These are phyloP conservation scores for Calophaca sinica DNA, from an alignment of 306 rosid species.

Conservation along the genomic window DNA sequence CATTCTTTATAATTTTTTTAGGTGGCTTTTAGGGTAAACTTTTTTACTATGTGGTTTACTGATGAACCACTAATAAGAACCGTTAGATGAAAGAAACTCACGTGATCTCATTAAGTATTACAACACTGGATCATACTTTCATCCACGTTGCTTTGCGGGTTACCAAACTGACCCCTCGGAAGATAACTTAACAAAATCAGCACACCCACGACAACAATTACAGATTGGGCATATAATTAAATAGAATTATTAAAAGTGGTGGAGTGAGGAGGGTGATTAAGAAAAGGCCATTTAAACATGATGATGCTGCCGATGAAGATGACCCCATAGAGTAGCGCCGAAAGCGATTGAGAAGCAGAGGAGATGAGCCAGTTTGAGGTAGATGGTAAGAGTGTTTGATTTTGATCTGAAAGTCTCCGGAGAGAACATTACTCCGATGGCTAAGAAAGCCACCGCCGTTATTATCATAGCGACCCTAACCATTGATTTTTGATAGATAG, in stretches of 20 bases:
- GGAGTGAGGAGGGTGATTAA: not conserved
- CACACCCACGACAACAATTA: not conserved
- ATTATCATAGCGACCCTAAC: constrained; percentile 81
- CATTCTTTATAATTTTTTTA: too few species aligned
- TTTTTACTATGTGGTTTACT: too few species aligned
- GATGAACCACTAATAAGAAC: too few species aligned
- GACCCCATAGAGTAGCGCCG: constrained; percentile 96
- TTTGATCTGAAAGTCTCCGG: constrained; percentile 88
- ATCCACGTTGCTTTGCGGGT: constrained; percentile 75
- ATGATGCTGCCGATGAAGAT: constrained; percentile 97
- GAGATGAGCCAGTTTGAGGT: constrained; percentile 85
- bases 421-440: constrained; percentile 88
- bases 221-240: not conserved
- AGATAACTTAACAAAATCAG: constrained; percentile 48
- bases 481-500: constrained; percentile 47
- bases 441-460: constrained; percentile 79
- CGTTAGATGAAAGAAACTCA: too few species aligned
- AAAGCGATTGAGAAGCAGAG: constrained; percentile 92
- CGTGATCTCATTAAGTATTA: too few species aligned
- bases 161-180: constrained; percentile 98
- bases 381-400: constrained; percentile 60
- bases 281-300: constrained; percentile 76
- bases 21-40: too few species aligned
- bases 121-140: too few species aligned
- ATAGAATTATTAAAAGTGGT: not conserved